Evolutionary conservation across 225 moss, liverwort and hornwort species (phyloP), one percentile per base, ranked within the genome.

Genomic region (Lunularia cruciata): DNA sequence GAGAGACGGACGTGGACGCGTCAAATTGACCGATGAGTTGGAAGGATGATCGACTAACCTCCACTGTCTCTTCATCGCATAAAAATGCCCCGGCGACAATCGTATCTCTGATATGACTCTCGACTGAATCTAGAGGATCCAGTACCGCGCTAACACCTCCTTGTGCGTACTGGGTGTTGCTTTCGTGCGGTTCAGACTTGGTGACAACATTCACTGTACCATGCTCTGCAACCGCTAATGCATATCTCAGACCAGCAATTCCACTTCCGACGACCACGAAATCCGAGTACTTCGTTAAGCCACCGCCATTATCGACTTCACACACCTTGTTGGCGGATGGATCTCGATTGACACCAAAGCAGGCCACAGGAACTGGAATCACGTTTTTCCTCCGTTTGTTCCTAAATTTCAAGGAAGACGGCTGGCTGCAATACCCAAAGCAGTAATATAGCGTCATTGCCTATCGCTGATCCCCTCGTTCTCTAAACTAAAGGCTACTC

Each of bases 61-160:
- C 98, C 63, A 98, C 98, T 10, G 98, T 98, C 83, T 98, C 98
- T 77, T 98, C 98, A 55, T 98, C 93, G 80, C 98, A 93, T 57
- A 98, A 36, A 71, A 98, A 98, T 33, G 98, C 98, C 60, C 98
- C 98, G 20, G 93, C 98, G 14, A 98, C 85, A 55, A 98, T 98
- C 7, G 98, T 98, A 63, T 98, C 98, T 72, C 91, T 76, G 49
- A 98, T 98, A 67, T 98, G 98, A 75, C 91, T 98, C 84, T 98
- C 98, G 57, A 98, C 91, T 49, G 98, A 98, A 84, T 98, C 98
- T 36, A 86, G 76, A 49, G 98, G 98, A 72, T 86, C 98, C 26
- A 98, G 77, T 31, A 98, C 98, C 37, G 93, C 98, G 74, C 98
- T 93, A 3, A 98, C 98, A 27, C 98, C 98, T 54, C 98, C 93